These are phyloP conservation scores for Catunica adiposa DNA, from an alignment of 2,329 filamentous ascomycete species.

Conservation along the genomic window DNA sequence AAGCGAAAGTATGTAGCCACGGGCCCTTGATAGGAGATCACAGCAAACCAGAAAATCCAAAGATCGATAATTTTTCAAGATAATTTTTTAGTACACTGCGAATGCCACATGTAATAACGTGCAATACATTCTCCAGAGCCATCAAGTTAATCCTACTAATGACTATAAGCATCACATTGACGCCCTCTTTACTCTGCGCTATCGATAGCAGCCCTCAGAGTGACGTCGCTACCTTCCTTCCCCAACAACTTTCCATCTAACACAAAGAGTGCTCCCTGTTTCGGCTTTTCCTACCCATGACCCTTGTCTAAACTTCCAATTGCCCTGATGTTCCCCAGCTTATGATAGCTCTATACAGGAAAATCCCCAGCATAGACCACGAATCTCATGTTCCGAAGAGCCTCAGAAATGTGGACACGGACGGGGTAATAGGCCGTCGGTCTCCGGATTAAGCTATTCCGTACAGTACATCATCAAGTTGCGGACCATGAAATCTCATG, in stretches of 20 bases:
- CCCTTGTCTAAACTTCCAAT: background rate
- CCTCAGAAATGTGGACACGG: background rate
- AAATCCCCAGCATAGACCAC: background rate
- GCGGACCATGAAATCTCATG: too few relatives aligned
- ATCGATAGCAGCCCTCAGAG: slow-evolving; percentile 1
- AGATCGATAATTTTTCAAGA: background rate
- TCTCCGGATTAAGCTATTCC: background rate
- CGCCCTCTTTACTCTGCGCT: background rate
- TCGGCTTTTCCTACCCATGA: background rate
- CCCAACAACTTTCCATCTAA: slow-evolving; percentile 1
- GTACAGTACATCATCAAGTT: too few relatives aligned
- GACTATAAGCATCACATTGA: too few relatives aligned
- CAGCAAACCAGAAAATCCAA: slow-evolving; percentile 4
- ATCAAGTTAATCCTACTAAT: too few relatives aligned
- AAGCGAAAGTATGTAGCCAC: slow-evolving; percentile 2
- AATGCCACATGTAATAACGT: background rate
- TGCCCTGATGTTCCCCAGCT: background rate
- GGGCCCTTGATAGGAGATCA: slow-evolving; percentile 1
- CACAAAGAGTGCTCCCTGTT: background rate
- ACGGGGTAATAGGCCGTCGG: background rate
- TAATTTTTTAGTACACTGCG: background rate
- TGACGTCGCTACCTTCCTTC: slow-evolving; percentile 10
- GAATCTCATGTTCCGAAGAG: background rate
- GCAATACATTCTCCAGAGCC: background rate
- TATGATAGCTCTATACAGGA: background rate